A percentile compares a stretch with the other conserved stretches of the same genome.
phyloP scores from a whole-genome alignment of 164 flowering plant genomes.

The Umbilicus rupestris region DNA sequence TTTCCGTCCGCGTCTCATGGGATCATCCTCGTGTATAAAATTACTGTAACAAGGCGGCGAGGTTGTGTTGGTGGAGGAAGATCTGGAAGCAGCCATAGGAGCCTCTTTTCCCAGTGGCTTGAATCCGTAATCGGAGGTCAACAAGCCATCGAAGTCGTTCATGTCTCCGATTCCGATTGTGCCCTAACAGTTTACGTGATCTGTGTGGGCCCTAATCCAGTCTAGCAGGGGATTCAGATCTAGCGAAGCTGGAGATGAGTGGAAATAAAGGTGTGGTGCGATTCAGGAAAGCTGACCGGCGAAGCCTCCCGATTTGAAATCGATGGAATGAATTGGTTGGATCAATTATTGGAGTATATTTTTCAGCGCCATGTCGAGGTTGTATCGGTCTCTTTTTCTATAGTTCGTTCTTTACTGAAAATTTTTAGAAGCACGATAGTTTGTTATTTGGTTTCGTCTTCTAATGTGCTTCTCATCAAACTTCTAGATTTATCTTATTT shows the following conservation, averaged over 20 bases:
- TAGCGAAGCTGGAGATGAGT: not conserved
- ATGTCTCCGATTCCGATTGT: slow-evolving; percentile 9
- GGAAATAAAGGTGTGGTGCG: not conserved
- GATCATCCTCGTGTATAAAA: slow-evolving; percentile 6
- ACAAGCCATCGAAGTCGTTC: slow-evolving; percentile 55
- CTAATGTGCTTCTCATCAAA: too few relatives aligned
- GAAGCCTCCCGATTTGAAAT: too few relatives aligned
- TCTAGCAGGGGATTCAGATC: not conserved
- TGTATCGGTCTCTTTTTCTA: too few relatives aligned
- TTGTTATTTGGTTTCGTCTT: too few relatives aligned
- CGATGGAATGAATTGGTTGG: too few relatives aligned
- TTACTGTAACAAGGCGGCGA: not conserved
- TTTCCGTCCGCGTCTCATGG: not conserved
- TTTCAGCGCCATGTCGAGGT: too few relatives aligned
- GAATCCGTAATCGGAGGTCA: slow-evolving; percentile 52
- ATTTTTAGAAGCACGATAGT: too few relatives aligned
- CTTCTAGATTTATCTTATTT: too few relatives aligned
- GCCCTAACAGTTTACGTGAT: not conserved
- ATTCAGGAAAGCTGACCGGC: not conserved
- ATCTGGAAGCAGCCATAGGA: slow-evolving; percentile 49
- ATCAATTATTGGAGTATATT: too few relatives aligned
- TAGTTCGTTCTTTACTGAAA: too few relatives aligned
- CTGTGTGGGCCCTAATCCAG: not conserved
- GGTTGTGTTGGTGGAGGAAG: slow-evolving; percentile 7
- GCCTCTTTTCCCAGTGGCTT: slow-evolving; percentile 61